Evolutionary conservation across 805 yeast species (phyloP).

Genomic region (Metschnikowia kofuensis): DNA sequence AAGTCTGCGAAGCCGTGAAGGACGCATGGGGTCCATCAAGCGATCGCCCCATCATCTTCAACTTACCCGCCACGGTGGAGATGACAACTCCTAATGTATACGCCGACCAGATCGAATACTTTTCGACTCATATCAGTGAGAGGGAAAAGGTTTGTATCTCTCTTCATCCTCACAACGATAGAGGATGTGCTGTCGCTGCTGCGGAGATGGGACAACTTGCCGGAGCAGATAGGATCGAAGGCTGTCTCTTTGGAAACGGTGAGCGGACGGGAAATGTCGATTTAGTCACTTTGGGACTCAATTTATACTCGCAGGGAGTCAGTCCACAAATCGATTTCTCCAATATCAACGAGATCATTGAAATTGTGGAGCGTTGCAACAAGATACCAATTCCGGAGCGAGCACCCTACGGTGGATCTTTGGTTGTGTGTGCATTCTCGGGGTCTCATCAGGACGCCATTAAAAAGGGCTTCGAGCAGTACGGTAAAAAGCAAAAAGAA

Average conservation of each 20-base stretch:
- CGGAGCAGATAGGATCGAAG: slow-evolving; percentile 87
- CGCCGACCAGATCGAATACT: slow-evolving; percentile 83
- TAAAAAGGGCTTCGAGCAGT: slow-evolving; percentile 68
- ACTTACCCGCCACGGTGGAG: slow-evolving; percentile 83
- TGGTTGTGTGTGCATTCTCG: slow-evolving; percentile 79
- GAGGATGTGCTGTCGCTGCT: slow-evolving; percentile 90
- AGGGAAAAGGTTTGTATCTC: slow-evolving; percentile 73
- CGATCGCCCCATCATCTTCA: slow-evolving; percentile 69
- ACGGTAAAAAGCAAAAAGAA: slow-evolving; percentile 38
- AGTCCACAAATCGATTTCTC: slow-evolving; percentile 69
- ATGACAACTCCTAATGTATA: slow-evolving; percentile 77
- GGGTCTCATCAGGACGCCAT: slow-evolving; percentile 91
- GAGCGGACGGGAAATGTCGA: slow-evolving; percentile 89
- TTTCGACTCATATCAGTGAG: slow-evolving; percentile 55
- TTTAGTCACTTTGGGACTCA: slow-evolving; percentile 71
- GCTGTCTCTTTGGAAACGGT: slow-evolving; percentile 82
- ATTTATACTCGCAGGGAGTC: slow-evolving; percentile 76
- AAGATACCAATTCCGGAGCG: slow-evolving; percentile 77
- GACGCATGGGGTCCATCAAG: slow-evolving; percentile 68
- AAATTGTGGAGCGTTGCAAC: slow-evolving; percentile 74
- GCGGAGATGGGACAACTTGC: slow-evolving; percentile 79
- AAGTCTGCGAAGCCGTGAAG: slow-evolving; percentile 73
- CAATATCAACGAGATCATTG: slow-evolving; percentile 62
- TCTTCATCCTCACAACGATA: slow-evolving; percentile 79
- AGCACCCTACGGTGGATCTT: slow-evolving; percentile 80